Percentiles rank a stretch among this genome's conserved stretches.
Evolutionary conservation across 495 filamentous ascomycete genomes (phyloP).

Genomic region (Thozetella sp.): DNA sequence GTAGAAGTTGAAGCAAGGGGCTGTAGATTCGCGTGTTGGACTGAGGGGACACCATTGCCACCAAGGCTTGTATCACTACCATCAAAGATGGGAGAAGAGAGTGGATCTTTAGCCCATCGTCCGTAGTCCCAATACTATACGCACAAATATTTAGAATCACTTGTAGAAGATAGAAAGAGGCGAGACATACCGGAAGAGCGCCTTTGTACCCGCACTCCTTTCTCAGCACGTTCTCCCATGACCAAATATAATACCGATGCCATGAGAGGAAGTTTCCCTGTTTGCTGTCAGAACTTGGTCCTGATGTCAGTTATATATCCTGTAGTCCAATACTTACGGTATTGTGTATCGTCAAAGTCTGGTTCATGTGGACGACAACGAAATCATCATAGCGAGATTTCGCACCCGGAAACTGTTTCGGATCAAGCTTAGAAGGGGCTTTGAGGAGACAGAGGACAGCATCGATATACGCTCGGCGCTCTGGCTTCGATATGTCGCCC

Average conservation of each 20-base stretch:
- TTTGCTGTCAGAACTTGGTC: conserved; percentile 1
- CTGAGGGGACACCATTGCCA: too few species aligned
- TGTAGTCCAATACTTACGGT: conserved; percentile 31
- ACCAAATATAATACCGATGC: conserved; percentile 69
- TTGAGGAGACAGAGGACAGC: conserved; percentile 67
- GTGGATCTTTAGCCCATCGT: conserved; percentile 48
- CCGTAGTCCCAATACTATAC: conserved; percentile 67
- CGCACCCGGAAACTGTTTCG: conserved; percentile 32
- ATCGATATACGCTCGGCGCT: conserved; percentile 62
- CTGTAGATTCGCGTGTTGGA: conserved; percentile 34
- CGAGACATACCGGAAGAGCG: conserved; percentile 27
- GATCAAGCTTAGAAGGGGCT: conserved; percentile 49
- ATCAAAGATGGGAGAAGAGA: conserved; percentile 65
- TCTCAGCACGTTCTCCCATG: conserved; percentile 64
- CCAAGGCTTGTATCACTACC: conserved; percentile 61
- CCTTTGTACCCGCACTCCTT: conserved; percentile 72
- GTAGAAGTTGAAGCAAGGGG: conserved; percentile 25
- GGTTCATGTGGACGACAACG: conserved; percentile 65
- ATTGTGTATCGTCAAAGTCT: conserved; percentile 62
- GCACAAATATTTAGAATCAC: background rate
- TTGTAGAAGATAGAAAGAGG: background rate
- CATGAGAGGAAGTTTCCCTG: conserved; percentile 68
- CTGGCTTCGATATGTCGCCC: conserved; percentile 43
- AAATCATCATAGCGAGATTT: conserved; percentile 66
- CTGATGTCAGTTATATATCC: background rate